Evolutionary conservation across 768 basidiomycete genomes (phyloP), one percentile per base, ranked within the genome.

Genomic region (Russula emetica): DNA sequence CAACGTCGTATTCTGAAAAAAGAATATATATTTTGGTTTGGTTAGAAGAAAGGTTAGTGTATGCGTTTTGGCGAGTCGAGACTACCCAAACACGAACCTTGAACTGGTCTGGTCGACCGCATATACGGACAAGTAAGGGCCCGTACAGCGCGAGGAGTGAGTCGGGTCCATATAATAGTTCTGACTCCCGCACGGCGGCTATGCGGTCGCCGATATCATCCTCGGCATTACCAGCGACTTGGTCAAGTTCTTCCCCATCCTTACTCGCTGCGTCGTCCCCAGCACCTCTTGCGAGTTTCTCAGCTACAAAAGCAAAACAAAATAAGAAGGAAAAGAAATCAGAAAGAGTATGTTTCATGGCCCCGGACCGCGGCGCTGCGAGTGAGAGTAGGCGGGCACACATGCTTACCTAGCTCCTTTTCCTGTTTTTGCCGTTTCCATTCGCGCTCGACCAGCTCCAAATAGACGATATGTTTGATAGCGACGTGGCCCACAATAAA

Each of bases 201-300:
- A 99, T 90, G 10, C 88, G 82, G 62, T 99, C 97, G 16, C 94
- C 97, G 68, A 98, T 96, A 70, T 99, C 97, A 71, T 99, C 97
- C 73, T 99, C 97, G 5, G 94, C 94, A 71, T 95, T 96, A 7
- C 97, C 97, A 9, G 90, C 94, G 11, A 98, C 96, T 70, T 96
- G 94, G 68, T 99, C 97, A 0, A 98, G 85, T 72, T 99, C 97
- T 71, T 97, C 94, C 18, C 77, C 80, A 44, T 81, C 76, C 63
- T 80, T 91, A 40, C 82, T 74, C 9, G 74, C 72, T 30, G 76
- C 77, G 67, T 74, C 73, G 28, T 74, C 70, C 38, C 74, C 72
- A 60, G 70, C 69, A 18, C 74, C 77, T 26, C 74, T 77, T 0
- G 78, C 79, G 13, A 79, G 78, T 71, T 90, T 92, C 55, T 86